phyloP scores from a whole-genome alignment of 441 rosid genomes.

The Jatropha multifida region DNA sequence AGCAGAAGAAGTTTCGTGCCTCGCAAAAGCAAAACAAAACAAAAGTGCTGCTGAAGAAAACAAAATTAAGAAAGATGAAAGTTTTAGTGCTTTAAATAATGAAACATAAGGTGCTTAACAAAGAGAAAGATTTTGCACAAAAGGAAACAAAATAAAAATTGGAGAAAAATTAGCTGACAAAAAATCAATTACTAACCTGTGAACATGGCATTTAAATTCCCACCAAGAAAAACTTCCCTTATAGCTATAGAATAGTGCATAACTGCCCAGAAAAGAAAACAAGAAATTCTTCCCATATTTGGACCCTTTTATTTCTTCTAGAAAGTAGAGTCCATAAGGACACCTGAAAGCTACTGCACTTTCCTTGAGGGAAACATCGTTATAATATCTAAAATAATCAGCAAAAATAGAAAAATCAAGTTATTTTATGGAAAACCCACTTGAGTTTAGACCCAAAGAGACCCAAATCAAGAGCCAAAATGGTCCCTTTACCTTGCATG shows the following conservation, averaged over 20 bases:
- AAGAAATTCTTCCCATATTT: constrained; percentile 32
- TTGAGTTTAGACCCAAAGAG: constrained; percentile 5
- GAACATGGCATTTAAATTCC: constrained; percentile 23
- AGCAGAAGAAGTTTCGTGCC: constrained; percentile 24
- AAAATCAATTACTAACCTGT: constrained; percentile 24
- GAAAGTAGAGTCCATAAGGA: constrained; percentile 7
- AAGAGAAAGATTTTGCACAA: constrained; percentile 17
- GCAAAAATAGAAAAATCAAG: background rate
- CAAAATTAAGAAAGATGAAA: background rate
- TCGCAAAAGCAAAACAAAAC: constrained; percentile 24
- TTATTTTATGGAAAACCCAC: constrained; percentile 23
- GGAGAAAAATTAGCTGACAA: constrained; percentile 34
- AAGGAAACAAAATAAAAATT: constrained; percentile 24
- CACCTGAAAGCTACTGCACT: constrained; percentile 15
- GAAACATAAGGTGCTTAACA: background rate
- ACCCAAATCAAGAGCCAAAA: background rate
- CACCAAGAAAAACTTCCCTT: constrained; percentile 16
- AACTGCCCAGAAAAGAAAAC: constrained; percentile 36
- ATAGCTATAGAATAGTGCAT: constrained; percentile 21
- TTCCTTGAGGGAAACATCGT: background rate
- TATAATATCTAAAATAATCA: background rate
- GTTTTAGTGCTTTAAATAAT: constrained; percentile 12
- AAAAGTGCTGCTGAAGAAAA: constrained; percentile 19
- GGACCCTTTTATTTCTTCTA: constrained; percentile 11
- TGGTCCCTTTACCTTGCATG: constrained; percentile 15